Conservation (phyloP, 306 rosid species). For the Rosa multiflora region DNA sequence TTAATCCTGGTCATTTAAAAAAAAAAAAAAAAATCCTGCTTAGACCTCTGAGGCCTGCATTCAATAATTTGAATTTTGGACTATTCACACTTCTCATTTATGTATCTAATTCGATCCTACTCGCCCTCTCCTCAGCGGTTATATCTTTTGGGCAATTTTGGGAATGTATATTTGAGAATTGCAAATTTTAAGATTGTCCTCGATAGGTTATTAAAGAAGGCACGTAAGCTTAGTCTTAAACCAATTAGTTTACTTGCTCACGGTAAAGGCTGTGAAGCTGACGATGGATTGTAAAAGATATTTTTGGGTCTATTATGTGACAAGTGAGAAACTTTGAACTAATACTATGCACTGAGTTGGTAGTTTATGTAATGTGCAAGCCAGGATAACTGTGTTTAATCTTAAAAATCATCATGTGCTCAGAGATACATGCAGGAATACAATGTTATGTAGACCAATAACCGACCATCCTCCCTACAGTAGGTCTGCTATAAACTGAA, state of each 20-base stretch:
- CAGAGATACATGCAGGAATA: neutral
- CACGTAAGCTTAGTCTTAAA: neutral
- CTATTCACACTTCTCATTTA: neutral
- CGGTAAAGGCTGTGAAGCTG: neutral
- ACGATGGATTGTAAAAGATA: neutral
- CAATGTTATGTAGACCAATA: neutral
- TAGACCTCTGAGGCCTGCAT: neutral
- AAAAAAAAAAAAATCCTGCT: too few relatives aligned
- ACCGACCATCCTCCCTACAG: neutral
- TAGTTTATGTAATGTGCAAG: neutral
- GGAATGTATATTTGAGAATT: neutral
- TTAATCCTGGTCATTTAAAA: neutral
- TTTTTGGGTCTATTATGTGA: too few relatives aligned
- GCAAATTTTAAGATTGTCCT: neutral
- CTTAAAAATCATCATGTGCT: neutral
- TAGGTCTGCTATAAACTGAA: neutral
- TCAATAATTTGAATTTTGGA: neutral
- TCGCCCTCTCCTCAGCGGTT: neutral
- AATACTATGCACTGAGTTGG: neutral
- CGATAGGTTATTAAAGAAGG: neutral
- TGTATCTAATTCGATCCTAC: neutral
- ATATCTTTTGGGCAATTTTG: neutral
- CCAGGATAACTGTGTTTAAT: neutral
- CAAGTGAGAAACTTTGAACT: neutral
- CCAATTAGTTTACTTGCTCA: neutral